Percentiles rank a stretch among this genome's conserved stretches.
phyloP scores from a whole-genome alignment of 2,329 filamentous ascomycete genomes.

The Scedosporium minutisporum region DNA sequence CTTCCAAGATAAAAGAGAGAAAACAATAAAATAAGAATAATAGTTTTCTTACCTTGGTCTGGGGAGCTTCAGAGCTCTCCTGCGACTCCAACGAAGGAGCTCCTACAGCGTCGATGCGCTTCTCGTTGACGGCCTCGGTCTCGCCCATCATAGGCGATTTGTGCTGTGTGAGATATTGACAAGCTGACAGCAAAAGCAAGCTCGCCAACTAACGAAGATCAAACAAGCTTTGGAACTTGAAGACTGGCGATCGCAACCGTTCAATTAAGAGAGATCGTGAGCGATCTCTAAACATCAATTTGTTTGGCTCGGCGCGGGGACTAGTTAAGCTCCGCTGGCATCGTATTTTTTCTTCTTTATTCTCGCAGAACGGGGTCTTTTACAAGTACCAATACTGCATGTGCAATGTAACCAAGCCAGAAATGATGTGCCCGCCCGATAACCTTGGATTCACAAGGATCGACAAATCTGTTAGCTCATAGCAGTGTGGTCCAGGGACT shows the following conservation, averaged over 20 bases:
- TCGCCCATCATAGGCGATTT: neutral
- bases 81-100: neutral
- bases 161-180: neutral
- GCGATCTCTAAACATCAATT: neutral
- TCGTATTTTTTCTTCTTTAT: neutral
- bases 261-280: neutral
- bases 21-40: neutral
- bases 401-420: neutral
- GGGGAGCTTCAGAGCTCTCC: neutral
- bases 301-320: neutral
- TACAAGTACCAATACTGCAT: neutral
- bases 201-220: neutral
- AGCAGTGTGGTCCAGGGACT: neutral
- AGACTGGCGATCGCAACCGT: neutral
- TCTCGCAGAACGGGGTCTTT: neutral
- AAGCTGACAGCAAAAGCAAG: neutral
- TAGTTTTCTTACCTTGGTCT: neutral
- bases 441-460: no score
- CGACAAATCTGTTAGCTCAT: neutral
- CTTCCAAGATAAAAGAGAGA: constrained; percentile 3
- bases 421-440: neutral
- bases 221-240: neutral
- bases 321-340: neutral
- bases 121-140: neutral
- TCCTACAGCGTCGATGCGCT: neutral